phyloP scores from a whole-genome alignment of 352 stramenopile genomes.

The Phytopythium montanum region DNA sequence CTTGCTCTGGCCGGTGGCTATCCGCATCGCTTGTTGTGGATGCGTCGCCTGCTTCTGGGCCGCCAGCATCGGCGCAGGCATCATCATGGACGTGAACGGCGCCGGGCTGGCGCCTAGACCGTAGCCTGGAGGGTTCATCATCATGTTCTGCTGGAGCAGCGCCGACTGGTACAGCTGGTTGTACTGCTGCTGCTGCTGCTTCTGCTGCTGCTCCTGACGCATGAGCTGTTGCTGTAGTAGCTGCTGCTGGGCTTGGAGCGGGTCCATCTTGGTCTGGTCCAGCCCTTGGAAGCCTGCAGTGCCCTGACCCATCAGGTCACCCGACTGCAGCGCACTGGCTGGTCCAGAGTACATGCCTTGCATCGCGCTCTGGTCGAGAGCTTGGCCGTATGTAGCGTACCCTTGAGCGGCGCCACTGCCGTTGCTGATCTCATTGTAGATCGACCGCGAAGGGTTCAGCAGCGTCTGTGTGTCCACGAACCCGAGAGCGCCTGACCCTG shows the following conservation, averaged over 20 bases:
- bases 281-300: slow-evolving; percentile 13
- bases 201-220: slow-evolving; percentile 52
- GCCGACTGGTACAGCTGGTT: slow-evolving; percentile 58
- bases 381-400: slow-evolving; percentile 31
- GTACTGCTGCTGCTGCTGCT: slow-evolving; percentile 41
- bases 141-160: slow-evolving; percentile 45
- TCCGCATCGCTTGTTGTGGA: slow-evolving; percentile 26
- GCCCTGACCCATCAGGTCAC: slow-evolving; percentile 30
- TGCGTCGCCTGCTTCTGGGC: slow-evolving; percentile 32
- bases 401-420: slow-evolving; percentile 6
- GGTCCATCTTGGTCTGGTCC: slow-evolving; percentile 36
- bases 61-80: slow-evolving; percentile 47
- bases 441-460: slow-evolving; percentile 49
- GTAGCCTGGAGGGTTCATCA: slow-evolving; percentile 33
- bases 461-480: slow-evolving; percentile 72
- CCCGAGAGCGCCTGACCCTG: slow-evolving; percentile 11
- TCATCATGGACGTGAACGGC: slow-evolving; percentile 57
- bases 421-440: slow-evolving; percentile 46
- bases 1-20: slow-evolving; percentile 49
- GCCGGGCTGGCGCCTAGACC: slow-evolving; percentile 26
- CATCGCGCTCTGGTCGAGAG: slow-evolving; percentile 18
- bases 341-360: slow-evolving; percentile 24
- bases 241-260: slow-evolving; percentile 33
- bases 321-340: slow-evolving; percentile 13
- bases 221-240: slow-evolving; percentile 52